Evolutionary conservation across 148 eudicot genomes (phyloP).

Genomic region (Rhododendron vialii): DNA sequence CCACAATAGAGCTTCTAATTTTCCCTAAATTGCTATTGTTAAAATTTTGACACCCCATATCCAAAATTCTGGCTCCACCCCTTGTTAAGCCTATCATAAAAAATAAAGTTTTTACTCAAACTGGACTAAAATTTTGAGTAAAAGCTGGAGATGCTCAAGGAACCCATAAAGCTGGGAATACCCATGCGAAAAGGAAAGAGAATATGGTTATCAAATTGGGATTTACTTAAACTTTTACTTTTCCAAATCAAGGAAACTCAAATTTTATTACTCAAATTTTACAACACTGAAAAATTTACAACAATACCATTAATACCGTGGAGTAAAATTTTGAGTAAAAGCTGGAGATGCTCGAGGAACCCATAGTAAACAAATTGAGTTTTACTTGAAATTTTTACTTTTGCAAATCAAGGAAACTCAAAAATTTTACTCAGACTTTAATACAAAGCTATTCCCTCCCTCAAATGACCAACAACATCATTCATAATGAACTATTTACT

Average conservation of each 20-base stretch:
- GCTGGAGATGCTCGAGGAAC: too few relatives aligned
- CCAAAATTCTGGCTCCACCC: not conserved
- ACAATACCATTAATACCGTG: too few relatives aligned
- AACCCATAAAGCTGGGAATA: not conserved
- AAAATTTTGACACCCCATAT: too few relatives aligned
- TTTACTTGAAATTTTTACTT: not conserved
- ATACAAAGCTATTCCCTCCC: not conserved
- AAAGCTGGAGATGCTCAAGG: not conserved
- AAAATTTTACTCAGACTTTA: not conserved
- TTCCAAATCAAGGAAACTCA: not conserved
- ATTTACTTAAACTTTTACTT: not conserved
- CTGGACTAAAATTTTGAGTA: not conserved
- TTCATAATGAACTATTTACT: not conserved
- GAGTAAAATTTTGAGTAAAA: too few relatives aligned
- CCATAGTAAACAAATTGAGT: not conserved
- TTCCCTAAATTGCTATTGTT: not conserved
- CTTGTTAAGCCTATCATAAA: not conserved
- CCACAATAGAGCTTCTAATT: too few relatives aligned
- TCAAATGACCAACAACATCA: not conserved
- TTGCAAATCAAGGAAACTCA: not conserved
- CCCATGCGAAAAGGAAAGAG: not conserved
- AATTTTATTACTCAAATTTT: not conserved
- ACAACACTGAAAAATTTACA: too few relatives aligned
- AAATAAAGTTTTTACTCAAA: not conserved
- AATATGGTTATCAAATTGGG: not conserved